These are phyloP conservation scores for Cardiosporidium cionae DNA, from an alignment of 169 alveolate genomes.

Conservation along the genomic window DNA sequence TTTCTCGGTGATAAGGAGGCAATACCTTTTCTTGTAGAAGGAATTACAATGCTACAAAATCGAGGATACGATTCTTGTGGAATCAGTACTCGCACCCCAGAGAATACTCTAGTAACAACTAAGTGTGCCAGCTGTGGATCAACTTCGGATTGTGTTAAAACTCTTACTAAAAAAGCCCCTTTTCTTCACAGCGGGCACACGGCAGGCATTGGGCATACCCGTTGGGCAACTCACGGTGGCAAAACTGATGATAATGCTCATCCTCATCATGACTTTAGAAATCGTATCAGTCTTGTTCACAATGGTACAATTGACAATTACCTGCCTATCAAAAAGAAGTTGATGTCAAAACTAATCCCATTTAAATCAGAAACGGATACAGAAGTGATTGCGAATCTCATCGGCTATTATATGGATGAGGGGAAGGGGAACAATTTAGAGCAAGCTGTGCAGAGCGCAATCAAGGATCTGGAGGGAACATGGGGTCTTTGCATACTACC, in stretches of 20 bases:
- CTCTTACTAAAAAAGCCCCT: slow-evolving; percentile 6
- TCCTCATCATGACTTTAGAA: slow-evolving; percentile 87
- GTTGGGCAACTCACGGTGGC: slow-evolving; percentile 98
- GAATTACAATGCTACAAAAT: slow-evolving; percentile 64
- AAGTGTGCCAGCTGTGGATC: slow-evolving; percentile 55
- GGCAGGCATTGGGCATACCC: slow-evolving; percentile 95
- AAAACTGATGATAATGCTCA: slow-evolving; percentile 92
- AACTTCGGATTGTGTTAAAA: slow-evolving; percentile 22
- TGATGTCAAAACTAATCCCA: slow-evolving; percentile 52
- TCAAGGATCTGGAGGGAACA: slow-evolving; percentile 83
- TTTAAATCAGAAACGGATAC: slow-evolving; percentile 86
- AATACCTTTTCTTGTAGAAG: slow-evolving; percentile 53
- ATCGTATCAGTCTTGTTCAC: slow-evolving; percentile 84
- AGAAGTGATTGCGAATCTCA: slow-evolving; percentile 90
- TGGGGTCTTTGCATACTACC: slow-evolving; percentile 88
- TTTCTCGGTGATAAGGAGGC: slow-evolving; percentile 60
- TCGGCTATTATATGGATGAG: slow-evolving; percentile 72
- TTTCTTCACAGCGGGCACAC: slow-evolving; percentile 17
- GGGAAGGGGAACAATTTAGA: slow-evolving; percentile 48
- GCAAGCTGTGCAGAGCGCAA: slow-evolving; percentile 72
- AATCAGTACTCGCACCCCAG: slow-evolving; percentile 57
- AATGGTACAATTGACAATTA: slow-evolving; percentile 90
- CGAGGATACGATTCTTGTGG: slow-evolving; percentile 89
- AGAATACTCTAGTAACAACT: slow-evolving; percentile 52
- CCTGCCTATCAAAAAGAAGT: slow-evolving; percentile 48